These are phyloP conservation scores for Exophiala dermatitidis DNA, from an alignment of 2,329 filamentous ascomycete species.

Conservation along the genomic window DNA sequence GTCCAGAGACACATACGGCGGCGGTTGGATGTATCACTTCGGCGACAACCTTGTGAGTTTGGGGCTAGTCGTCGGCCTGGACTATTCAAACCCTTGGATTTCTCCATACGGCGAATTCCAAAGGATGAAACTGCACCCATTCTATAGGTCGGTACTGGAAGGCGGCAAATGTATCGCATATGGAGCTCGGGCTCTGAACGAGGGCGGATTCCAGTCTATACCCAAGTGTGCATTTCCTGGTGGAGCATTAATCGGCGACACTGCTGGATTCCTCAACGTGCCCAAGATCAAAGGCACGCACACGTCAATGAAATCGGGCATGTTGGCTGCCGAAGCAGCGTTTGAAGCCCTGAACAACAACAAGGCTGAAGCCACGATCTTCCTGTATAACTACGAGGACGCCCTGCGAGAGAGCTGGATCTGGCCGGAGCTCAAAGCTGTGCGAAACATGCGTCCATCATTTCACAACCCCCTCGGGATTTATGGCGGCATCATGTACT, in stretches of 20 bases:
- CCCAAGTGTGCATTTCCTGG: constrained; percentile 95
- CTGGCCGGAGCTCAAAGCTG: constrained; percentile 89
- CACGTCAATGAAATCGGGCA: constrained; percentile 94
- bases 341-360: constrained; percentile 61
- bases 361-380: constrained; percentile 58
- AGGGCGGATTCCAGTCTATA: constrained; percentile 96
- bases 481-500: constrained; percentile 86
- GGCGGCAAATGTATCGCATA: constrained; percentile 98
- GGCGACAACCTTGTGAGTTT: constrained; percentile 92
- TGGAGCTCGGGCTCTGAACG: constrained; percentile 80
- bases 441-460: constrained; percentile 94
- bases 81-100: constrained; percentile 95
- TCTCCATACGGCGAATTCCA: constrained; percentile 96
- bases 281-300: constrained; percentile 98
- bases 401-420: constrained; percentile 76
- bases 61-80: constrained; percentile 83
- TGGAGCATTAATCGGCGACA: constrained; percentile 90
- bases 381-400: constrained; percentile 92
- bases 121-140: constrained; percentile 95
- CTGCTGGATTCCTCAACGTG: constrained; percentile 92
- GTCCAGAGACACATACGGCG: constrained; percentile 82
- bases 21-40: constrained; percentile 99
- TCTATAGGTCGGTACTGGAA: constrained; percentile 79
- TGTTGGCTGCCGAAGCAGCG: constrained; percentile 88
- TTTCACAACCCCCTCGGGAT: constrained; percentile 84